Percentiles rank a stretch among this genome's conserved stretches.
Conservation (phyloP, 2,329 filamentous ascomycete species). For the Clonostachys rosea region DNA sequence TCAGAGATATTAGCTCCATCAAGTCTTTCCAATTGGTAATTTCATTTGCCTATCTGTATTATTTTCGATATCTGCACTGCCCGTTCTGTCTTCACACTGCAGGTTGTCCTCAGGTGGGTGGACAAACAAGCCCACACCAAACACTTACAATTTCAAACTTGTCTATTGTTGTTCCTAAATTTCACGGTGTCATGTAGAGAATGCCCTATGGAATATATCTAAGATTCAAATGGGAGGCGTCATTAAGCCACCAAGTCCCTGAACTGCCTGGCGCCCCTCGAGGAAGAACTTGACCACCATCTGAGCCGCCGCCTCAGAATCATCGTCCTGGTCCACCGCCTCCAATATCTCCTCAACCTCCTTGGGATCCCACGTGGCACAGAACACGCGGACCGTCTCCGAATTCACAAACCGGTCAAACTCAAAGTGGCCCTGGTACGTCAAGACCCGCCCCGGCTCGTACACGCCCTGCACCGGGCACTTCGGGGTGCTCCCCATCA, state of each 20-base stretch:
- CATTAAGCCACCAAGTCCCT: background rate
- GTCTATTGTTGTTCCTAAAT: no score
- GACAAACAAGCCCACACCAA: background rate
- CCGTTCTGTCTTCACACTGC: no score
- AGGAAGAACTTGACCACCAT: constrained; percentile 11
- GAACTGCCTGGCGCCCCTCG: background rate
- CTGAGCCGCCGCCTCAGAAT: constrained; percentile 8
- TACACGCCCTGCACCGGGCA: constrained; percentile 32
- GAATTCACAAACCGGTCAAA: constrained; percentile 33
- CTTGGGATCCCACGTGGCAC: constrained; percentile 9
- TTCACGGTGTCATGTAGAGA: no score
- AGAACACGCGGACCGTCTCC: constrained; percentile 27
- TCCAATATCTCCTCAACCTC: constrained; percentile 3
- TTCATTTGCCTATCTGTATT: no score
- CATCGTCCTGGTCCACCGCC: constrained; percentile 10
- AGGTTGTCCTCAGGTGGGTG: no score
- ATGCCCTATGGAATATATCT: no score
- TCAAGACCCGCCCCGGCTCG: constrained; percentile 27
- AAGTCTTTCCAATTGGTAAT: no score
- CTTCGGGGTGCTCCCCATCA: constrained; percentile 14
- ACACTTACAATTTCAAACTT: background rate
- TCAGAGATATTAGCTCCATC: no score
- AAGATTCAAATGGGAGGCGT: background rate
- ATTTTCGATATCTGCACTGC: no score
- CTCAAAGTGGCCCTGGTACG: constrained; percentile 35